A percentile compares a stretch with the other conserved stretches of the same genome.
Conservation (phyloP, 768 basidiomycete species). For the Tylopilus felleus region DNA sequence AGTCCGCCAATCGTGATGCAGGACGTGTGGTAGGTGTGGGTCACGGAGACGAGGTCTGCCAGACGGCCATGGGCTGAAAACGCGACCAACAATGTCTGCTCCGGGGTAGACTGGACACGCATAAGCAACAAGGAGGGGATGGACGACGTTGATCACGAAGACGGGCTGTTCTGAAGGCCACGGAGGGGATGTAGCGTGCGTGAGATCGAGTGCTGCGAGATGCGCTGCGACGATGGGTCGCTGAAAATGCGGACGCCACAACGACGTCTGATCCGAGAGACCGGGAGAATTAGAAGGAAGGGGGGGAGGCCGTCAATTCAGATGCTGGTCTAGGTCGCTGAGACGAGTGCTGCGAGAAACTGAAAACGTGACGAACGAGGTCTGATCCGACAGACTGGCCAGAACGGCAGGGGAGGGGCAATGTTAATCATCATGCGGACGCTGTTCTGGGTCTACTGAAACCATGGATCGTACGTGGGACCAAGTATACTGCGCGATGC, state of each 20-base stretch:
- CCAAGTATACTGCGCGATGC: background rate
- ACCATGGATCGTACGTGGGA: background rate
- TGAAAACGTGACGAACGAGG: background rate
- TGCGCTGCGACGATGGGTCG: background rate
- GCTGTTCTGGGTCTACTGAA: background rate
- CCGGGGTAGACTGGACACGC: too few species aligned
- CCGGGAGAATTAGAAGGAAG: background rate
- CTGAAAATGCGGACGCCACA: background rate
- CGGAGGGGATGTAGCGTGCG: too few species aligned
- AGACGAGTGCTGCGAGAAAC: background rate
- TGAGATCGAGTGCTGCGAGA: background rate
- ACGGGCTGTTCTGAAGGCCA: too few species aligned
- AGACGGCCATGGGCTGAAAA: too few species aligned
- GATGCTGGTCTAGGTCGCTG: too few species aligned
- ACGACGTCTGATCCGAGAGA: background rate
- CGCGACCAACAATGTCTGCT: too few species aligned
- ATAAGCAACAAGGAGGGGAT: too few species aligned
- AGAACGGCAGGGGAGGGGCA: background rate
- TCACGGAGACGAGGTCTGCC: too few species aligned
- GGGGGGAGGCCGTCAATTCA: too few species aligned
- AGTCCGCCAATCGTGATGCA: too few species aligned
- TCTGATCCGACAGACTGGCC: background rate
- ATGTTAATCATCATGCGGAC: background rate
- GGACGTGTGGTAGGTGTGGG: too few species aligned
- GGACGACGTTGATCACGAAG: too few species aligned